Evolutionary conservation across 2,329 filamentous ascomycete genomes (phyloP), one percentile per base, ranked within the genome.

Genomic region (Trichoderma endophyticum): DNA sequence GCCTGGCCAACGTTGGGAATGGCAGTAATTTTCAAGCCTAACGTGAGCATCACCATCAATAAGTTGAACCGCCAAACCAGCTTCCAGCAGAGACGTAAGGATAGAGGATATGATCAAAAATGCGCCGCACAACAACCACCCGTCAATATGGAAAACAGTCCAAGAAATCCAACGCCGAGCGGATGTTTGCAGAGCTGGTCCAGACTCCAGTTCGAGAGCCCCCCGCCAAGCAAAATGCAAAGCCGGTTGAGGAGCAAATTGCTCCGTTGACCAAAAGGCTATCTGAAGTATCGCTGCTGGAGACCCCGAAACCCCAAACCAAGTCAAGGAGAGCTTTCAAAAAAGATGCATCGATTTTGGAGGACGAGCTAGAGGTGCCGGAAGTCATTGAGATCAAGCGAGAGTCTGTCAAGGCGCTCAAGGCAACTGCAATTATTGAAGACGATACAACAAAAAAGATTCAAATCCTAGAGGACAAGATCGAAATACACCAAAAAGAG

Each of bases 141-240:
- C 84, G 85, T 3, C 86, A 83, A 71, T 89, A 89, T 79, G 87
- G 87, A 72, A 87, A 85, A 73, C 81, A 81, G 59, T 81, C 82
- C 34, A 86, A 82, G 72, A 84, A 84, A 59, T 81, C 84, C 30
- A 86, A 82, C 72, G 81, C 83, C 21, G 83, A 86, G 56, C 82
- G 85, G 26, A 79, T 87, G 59, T 87, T 88, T 74, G 84, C 84
- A 24, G 85, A 87, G 75, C 78, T 89, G 9, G 86, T 86, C 0
- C 83, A 84, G 71, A 87, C 84, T 59, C 87, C 87, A 3, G 73
- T 84, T 65, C 83, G 84, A 62, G 78, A 75, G 59, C 75, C 76
- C 51, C 65, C 72, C 34, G 28, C 57, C 26, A 70, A 61, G 18
- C 68, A 70, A 30, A 73, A 79, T 54, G 57, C 57, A 32, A 70